These are phyloP conservation scores for Candida germanica DNA, from an alignment of 805 yeast genomes.

Conservation along the genomic window DNA sequence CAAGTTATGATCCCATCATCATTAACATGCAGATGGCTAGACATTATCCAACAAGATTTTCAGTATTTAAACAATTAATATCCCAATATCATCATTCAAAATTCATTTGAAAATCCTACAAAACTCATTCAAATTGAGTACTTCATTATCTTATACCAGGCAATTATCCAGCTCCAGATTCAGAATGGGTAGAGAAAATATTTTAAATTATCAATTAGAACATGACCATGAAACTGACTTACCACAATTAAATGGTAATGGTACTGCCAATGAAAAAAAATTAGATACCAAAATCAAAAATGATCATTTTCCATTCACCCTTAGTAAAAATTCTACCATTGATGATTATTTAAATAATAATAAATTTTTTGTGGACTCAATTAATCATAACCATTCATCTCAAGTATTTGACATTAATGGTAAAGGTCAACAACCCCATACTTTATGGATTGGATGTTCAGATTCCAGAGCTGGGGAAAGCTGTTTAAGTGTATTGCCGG, in stretches of 20 bases:
- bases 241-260: constrained; percentile 5
- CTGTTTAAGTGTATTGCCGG: constrained; percentile 76
- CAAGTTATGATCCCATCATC: no score
- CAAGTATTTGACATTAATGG: constrained; percentile 61
- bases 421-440: constrained; percentile 87
- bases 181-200: constrained; percentile 42
- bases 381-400: constrained; percentile 49
- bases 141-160: neutral
- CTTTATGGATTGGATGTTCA: constrained; percentile 91
- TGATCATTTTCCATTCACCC: constrained; percentile 41
- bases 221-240: constrained; percentile 38
- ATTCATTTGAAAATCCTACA: neutral
- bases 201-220: constrained; percentile 37
- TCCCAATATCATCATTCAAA: no score
- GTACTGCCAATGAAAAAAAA: constrained; percentile 2
- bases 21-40: no score
- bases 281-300: constrained; percentile 7
- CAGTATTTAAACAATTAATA: no score
- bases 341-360: constrained; percentile 50
- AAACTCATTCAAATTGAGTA: neutral
- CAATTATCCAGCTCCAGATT: constrained; percentile 4
- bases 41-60: no score
- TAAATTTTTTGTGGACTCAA: constrained; percentile 42
- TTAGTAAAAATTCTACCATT: constrained; percentile 46
- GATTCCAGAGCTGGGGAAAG: constrained; percentile 87